These are phyloP conservation scores for Aristolochia contorta DNA, from an alignment of 164 flowering plant genomes.

Conservation along the genomic window DNA sequence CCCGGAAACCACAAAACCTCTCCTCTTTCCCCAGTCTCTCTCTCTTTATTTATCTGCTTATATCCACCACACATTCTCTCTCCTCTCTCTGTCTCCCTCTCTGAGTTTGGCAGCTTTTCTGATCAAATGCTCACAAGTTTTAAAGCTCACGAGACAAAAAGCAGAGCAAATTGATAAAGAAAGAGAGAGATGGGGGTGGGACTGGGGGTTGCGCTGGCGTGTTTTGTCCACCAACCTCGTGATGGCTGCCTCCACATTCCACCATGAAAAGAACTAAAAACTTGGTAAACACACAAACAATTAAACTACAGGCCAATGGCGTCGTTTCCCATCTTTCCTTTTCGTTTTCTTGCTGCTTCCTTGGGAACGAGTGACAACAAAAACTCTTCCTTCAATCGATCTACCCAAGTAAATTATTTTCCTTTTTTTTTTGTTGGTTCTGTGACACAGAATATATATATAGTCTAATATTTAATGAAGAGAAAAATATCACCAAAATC, in stretches of 20 bases:
- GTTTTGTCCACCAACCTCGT: constrained; percentile 2
- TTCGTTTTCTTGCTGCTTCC: neutral
- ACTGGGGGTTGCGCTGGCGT: neutral
- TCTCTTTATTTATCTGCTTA: neutral
- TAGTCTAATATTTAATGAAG: too few species aligned
- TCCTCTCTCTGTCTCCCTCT: constrained; percentile 2
- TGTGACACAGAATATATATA: too few species aligned
- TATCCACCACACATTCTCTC: constrained; percentile 1
- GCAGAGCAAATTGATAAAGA: constrained; percentile 1
- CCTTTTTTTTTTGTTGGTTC: neutral
- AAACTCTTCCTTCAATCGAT: too few species aligned
- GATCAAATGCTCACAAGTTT: constrained; percentile 1
- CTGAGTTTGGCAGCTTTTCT: constrained; percentile 2
- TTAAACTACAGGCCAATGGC: too few species aligned
- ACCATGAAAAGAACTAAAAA: neutral
- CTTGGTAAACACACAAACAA: neutral
- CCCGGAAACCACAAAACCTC: too few species aligned
- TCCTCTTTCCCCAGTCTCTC: too few species aligned
- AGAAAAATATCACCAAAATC: too few species aligned
- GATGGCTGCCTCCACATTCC: constrained; percentile 8
- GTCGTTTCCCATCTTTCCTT: neutral
- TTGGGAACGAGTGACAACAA: too few species aligned
- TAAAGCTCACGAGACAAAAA: constrained; percentile 2
- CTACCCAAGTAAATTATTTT: too few species aligned
- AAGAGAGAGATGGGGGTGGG: neutral